phyloP scores from a whole-genome alignment of 2,329 filamentous ascomycete species.

The Aspergillus sp. region DNA sequence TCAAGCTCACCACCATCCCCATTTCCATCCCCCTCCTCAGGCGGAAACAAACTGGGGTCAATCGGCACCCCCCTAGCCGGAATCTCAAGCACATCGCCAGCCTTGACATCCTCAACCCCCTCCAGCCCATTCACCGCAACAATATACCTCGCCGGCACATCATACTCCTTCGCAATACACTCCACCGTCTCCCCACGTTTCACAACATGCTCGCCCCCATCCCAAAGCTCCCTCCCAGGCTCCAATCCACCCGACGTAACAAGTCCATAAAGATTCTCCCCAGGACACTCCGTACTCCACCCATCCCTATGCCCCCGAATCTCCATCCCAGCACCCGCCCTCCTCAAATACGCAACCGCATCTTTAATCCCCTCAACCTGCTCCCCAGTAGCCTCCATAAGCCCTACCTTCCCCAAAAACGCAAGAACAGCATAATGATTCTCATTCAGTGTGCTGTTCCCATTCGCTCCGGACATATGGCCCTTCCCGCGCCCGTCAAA shows the following conservation, averaged over 20 bases:
- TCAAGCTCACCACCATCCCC: not conserved
- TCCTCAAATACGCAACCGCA: not conserved
- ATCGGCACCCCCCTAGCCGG: constrained; percentile 1
- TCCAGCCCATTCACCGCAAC: not conserved
- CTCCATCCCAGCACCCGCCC: not conserved
- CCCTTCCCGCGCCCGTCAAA: constrained; percentile 9
- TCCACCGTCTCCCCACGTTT: not conserved
- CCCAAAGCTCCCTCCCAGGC: not conserved
- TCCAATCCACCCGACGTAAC: not conserved
- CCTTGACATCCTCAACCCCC: not conserved
- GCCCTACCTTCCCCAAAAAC: constrained; percentile 6
- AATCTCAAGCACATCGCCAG: not conserved
- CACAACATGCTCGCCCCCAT: not conserved
- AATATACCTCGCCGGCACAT: constrained; percentile 1
- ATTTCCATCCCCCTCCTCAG: not conserved
- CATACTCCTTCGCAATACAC: not conserved
- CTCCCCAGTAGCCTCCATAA: constrained; percentile 1
- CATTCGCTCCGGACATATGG: constrained; percentile 9
- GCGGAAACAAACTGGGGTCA: too few relatives aligned
- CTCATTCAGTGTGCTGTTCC: constrained; percentile 3
- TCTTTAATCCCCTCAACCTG: constrained; percentile 8
- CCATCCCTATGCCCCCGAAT: not conserved
- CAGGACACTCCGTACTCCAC: not conserved
- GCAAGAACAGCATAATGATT: constrained; percentile 13
- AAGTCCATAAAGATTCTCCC: not conserved